Evolutionary conservation across 345 rosid species (phyloP).

Genomic region (Citrus maxima): DNA sequence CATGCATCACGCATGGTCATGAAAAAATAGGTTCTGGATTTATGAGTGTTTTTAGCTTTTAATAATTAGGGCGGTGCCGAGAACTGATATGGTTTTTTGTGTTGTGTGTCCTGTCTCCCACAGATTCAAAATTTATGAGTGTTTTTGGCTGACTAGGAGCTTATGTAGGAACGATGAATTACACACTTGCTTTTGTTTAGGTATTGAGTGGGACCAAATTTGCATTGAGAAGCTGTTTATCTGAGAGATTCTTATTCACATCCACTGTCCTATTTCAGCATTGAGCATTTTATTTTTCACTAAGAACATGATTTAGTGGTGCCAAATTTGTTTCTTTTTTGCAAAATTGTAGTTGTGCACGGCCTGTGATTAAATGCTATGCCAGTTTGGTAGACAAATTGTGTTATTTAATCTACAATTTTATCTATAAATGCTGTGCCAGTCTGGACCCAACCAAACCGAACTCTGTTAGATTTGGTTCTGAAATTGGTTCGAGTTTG

Average conservation of each 20-base stretch:
- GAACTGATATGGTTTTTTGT: constrained; percentile 51
- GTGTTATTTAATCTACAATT: too few species aligned
- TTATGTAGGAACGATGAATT: constrained; percentile 17
- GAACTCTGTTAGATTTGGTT: too few species aligned
- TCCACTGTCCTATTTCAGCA: not conserved
- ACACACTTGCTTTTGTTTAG: constrained; percentile 15
- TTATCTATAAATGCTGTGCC: too few species aligned
- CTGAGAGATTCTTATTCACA: not conserved
- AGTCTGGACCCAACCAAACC: too few species aligned
- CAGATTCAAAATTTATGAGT: constrained; percentile 18
- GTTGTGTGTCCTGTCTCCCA: constrained; percentile 12
- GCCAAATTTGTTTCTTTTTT: too few species aligned
- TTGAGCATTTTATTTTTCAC: too few species aligned
- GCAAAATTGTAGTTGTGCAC: too few species aligned
- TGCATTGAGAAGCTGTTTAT: not conserved
- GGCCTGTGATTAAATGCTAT: too few species aligned
- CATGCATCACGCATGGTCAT: not conserved
- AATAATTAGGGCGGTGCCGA: constrained; percentile 23
- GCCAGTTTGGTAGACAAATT: too few species aligned
- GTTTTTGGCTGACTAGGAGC: constrained; percentile 16
- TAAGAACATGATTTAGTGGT: too few species aligned
- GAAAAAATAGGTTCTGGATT: constrained; percentile 17
- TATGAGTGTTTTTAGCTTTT: not conserved
- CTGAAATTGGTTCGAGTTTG: too few species aligned
- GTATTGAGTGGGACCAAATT: constrained; percentile 1